Evolutionary conservation across 1,284 basidiomycete species (phyloP).

Genomic region (Ustilago tritici): DNA sequence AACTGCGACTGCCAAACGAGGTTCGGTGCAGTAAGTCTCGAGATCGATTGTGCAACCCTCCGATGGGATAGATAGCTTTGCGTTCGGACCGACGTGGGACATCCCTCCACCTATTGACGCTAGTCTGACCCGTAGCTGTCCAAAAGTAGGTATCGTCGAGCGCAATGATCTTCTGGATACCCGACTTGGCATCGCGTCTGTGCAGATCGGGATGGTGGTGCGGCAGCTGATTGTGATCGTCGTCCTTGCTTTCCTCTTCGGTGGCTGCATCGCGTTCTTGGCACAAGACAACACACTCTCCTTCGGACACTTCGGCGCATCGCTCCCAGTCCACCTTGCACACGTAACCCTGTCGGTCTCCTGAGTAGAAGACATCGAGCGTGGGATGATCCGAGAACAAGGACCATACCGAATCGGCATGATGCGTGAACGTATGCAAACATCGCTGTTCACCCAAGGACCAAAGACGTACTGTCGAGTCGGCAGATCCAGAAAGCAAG

Average conservation of each 20-base stretch:
- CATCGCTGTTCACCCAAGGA: slow-evolving; percentile 88
- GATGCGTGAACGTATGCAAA: slow-evolving; percentile 94
- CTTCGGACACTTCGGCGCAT: slow-evolving; percentile 83
- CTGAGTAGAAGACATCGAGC: slow-evolving; percentile 93
- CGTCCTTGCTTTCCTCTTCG: slow-evolving; percentile 7
- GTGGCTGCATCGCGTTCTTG: slow-evolving; percentile 32
- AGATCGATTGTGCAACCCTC: slow-evolving; percentile 18
- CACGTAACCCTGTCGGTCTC: slow-evolving; percentile 88
- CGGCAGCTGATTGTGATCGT: slow-evolving; percentile 8
- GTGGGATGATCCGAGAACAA: slow-evolving; percentile 87
- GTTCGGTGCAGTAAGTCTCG: slow-evolving; percentile 26
- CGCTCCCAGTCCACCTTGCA: slow-evolving; percentile 90
- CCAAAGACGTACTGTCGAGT: slow-evolving; percentile 89
- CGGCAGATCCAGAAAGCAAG: slow-evolving; percentile 69
- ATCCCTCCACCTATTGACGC: slow-evolving; percentile 83
- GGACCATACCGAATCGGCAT: slow-evolving; percentile 95
- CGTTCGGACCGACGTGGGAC: slow-evolving; percentile 68
- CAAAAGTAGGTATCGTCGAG: slow-evolving; percentile 89
- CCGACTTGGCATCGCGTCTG: slow-evolving; percentile 72
- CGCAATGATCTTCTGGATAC: slow-evolving; percentile 84
- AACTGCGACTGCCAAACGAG: slow-evolving; percentile 33
- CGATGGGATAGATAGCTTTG: slow-evolving; percentile 55
- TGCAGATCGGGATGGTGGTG: slow-evolving; percentile 33
- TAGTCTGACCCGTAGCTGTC: slow-evolving; percentile 87
- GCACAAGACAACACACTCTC: slow-evolving; percentile 83